A percentile compares a stretch with the other conserved stretches of the same genome.
phyloP scores from a whole-genome alignment of 805 yeast genomes.

The Pichia manshurica region DNA sequence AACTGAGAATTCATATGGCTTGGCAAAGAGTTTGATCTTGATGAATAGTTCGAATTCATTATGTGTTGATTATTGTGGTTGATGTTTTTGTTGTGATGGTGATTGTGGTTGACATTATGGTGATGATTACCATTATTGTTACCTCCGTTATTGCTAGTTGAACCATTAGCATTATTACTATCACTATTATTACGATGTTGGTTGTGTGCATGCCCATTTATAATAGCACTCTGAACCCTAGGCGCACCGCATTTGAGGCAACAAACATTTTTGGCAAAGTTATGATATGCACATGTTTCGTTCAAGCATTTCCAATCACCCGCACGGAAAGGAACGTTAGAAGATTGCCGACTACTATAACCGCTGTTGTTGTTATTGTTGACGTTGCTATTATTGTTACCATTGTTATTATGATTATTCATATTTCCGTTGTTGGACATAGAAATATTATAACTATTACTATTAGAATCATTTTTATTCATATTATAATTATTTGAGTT shows the following conservation, averaged over 20 bases:
- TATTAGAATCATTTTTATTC: conserved; percentile 16
- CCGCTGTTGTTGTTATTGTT: conserved; percentile 18
- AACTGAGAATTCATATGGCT: conserved; percentile 7
- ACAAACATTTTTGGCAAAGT: conserved; percentile 83
- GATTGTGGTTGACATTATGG: neutral
- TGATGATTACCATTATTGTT: conserved; percentile 5
- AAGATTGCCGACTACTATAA: conserved; percentile 22
- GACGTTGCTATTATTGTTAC: conserved; percentile 16
- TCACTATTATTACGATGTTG: conserved; percentile 20
- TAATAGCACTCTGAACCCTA: conserved; percentile 34
- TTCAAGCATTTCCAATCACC: conserved; percentile 93
- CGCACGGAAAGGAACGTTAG: conserved; percentile 86
- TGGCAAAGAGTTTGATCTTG: conserved; percentile 15
- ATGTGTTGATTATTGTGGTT: neutral
- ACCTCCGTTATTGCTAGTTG: neutral
- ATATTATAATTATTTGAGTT: conserved; percentile 16
- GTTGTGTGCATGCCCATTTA: conserved; percentile 28
- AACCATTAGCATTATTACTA: conserved; percentile 9
- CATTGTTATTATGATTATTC: conserved; percentile 10
- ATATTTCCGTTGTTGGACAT: conserved; percentile 4
- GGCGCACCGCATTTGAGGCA: conserved; percentile 88
- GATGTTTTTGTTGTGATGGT: neutral
- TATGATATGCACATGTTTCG: conserved; percentile 78
- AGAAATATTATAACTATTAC: neutral
- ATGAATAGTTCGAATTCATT: conserved; percentile 6